Conservation (phyloP, 2,329 filamentous ascomycete genomes). For the Coniochaeta sp. region DNA sequence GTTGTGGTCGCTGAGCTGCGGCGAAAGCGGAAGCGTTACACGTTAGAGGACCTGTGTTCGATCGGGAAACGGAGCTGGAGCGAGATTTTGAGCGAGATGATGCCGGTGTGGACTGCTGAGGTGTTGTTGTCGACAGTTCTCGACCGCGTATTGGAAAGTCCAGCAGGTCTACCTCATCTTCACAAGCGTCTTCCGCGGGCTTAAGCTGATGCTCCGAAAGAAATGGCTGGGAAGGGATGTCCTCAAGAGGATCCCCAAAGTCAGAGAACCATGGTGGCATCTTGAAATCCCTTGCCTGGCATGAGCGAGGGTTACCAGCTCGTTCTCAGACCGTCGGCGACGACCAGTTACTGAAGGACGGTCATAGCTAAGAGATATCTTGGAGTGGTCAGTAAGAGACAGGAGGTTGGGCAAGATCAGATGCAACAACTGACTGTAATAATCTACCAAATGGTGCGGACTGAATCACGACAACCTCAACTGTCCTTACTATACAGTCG, state of each 20-base stretch:
- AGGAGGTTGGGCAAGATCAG: not conserved
- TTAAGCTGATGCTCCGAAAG: not conserved
- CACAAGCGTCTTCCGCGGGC: not conserved
- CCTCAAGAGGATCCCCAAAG: not conserved
- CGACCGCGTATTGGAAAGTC: not conserved
- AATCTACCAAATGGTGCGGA: not conserved
- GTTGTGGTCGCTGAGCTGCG: not conserved
- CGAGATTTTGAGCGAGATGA: not conserved
- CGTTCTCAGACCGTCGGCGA: not conserved
- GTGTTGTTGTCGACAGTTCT: not conserved
- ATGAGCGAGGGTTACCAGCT: not conserved
- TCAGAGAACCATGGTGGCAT: not conserved
- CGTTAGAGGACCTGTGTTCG: not conserved
- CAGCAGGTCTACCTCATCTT: not conserved
- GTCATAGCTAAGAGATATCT: not conserved
- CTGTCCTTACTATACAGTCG: not conserved
- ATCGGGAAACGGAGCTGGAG: not conserved
- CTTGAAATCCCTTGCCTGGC: not conserved
- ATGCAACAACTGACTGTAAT: not conserved
- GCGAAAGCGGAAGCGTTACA: not conserved
- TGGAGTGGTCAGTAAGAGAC: not conserved
- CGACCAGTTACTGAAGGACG: not conserved
- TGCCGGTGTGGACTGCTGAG: not conserved
- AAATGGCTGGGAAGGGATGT: not conserved
- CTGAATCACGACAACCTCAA: not conserved